These are phyloP conservation scores for Phytopythium boreale DNA, from an alignment of 352 stramenopile species.

Conservation along the genomic window DNA sequence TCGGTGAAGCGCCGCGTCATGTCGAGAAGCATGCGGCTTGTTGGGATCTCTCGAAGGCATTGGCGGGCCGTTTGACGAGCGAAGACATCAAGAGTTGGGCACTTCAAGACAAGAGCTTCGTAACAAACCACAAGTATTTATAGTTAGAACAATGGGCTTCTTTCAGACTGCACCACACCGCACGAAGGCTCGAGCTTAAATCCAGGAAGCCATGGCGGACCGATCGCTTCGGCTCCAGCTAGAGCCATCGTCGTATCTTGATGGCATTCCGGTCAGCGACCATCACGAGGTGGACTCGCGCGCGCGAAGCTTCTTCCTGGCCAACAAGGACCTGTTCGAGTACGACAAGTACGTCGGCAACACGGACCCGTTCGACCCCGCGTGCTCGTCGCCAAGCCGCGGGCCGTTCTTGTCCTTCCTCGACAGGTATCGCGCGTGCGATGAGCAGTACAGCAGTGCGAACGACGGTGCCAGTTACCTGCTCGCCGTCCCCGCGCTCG, in stretches of 20 bases:
- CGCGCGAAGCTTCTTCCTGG: slow-evolving; percentile 44
- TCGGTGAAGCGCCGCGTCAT: not conserved
- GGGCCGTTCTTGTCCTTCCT: slow-evolving; percentile 35
- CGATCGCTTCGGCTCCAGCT: not conserved
- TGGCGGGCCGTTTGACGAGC: no score
- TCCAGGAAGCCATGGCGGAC: not conserved
- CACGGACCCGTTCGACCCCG: slow-evolving; percentile 14
- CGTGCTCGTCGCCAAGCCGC: slow-evolving; percentile 2
- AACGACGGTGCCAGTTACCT: not conserved
- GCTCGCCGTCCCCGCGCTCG: not conserved
- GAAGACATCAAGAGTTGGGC: no score
- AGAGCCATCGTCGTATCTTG: not conserved
- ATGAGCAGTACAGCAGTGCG: slow-evolving; percentile 7
- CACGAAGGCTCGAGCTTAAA: not conserved
- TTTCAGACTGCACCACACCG: not conserved
- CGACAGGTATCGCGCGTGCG: slow-evolving; percentile 43
- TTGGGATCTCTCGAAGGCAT: no score
- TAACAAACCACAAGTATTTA: not conserved
- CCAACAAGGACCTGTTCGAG: slow-evolving; percentile 63
- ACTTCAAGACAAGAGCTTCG: not conserved
- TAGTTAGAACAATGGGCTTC: not conserved
- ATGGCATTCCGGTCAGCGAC: not conserved
- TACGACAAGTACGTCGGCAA: slow-evolving; percentile 52
- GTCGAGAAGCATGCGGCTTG: not conserved
- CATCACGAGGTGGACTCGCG: not conserved